phyloP scores from a whole-genome alignment of 192 early-diverging fungal genomes.

The Coemansia aciculifera region DNA sequence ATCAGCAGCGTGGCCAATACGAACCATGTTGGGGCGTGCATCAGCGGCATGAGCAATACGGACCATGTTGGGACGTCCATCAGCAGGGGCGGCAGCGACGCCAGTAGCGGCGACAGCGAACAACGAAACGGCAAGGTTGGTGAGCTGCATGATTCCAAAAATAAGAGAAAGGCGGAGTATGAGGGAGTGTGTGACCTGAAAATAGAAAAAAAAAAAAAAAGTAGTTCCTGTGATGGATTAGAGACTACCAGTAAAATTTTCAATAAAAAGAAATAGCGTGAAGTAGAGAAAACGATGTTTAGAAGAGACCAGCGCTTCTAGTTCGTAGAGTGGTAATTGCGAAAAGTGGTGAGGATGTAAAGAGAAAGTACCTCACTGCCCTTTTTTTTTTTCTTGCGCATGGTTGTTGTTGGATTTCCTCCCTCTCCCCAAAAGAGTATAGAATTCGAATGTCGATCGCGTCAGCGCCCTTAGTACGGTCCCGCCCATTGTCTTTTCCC shows the following conservation, averaged over 20 bases:
- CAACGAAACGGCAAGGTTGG: conserved; percentile 23
- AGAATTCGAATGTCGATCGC: conserved; percentile 2
- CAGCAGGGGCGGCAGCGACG: conserved; percentile 4
- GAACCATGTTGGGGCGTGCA: conserved; percentile 6
- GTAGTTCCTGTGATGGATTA: neutral
- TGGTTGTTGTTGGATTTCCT: conserved; percentile 2
- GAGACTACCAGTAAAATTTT: neutral
- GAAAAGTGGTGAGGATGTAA: neutral
- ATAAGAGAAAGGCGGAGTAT: neutral
- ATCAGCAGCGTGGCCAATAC: conserved; percentile 13
- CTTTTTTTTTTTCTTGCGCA: neutral
- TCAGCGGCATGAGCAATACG: conserved; percentile 18
- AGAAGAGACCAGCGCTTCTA: conserved; percentile 10
- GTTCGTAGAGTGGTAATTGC: neutral
- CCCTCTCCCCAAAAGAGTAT: neutral
- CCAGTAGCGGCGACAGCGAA: conserved; percentile 21
- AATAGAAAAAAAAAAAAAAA: neutral
- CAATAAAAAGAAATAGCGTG: neutral
- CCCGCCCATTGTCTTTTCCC: neutral
- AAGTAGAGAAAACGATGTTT: neutral
- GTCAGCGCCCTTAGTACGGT: neutral
- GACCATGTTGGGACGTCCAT: neutral
- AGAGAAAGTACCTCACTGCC: neutral
- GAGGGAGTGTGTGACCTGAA: neutral
- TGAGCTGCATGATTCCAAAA: conserved; percentile 26